These are phyloP conservation scores for Vaccinium macrocarpon DNA, from an alignment of 148 eudicot genomes.

Conservation along the genomic window DNA sequence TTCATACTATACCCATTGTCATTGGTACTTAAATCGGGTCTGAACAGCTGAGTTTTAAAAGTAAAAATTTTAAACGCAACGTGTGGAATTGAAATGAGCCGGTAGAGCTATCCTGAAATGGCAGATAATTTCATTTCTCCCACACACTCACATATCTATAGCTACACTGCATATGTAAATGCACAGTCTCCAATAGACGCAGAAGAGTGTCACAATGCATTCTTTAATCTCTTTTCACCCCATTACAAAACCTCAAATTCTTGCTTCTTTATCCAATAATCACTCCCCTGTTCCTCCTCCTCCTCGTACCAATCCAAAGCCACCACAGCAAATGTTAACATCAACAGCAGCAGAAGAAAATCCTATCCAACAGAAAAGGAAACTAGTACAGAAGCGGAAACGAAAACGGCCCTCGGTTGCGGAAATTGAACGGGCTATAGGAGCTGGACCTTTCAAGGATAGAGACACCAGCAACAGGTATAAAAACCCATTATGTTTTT, in stretches of 20 bases:
- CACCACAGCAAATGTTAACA: neutral
- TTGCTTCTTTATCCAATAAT: slow-evolving; percentile 29
- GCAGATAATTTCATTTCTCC: neutral
- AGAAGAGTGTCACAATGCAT: slow-evolving; percentile 19
- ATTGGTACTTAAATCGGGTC: too few species aligned
- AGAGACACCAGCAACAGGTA: slow-evolving; percentile 46
- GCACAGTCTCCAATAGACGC: neutral
- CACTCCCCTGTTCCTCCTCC: slow-evolving; percentile 13
- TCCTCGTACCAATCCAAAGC: slow-evolving; percentile 14
- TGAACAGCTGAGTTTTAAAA: too few species aligned
- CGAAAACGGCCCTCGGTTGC: slow-evolving; percentile 48
- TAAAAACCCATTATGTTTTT: slow-evolving; percentile 2
- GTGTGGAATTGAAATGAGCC: neutral
- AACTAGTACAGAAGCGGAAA: slow-evolving; percentile 14
- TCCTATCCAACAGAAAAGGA: neutral
- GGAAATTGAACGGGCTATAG: slow-evolving; percentile 73
- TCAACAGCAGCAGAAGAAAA: slow-evolving; percentile 7
- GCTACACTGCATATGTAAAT: neutral
- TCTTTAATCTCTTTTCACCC: slow-evolving; percentile 16
- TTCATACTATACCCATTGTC: too few species aligned
- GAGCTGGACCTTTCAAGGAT: slow-evolving; percentile 71
- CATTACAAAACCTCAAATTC: slow-evolving; percentile 20
- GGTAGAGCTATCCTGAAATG: neutral
- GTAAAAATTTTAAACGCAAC: too few species aligned
- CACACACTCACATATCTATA: neutral